Percentiles rank a stretch among this genome's conserved stretches.
Evolutionary conservation across 495 filamentous ascomycete genomes (phyloP).

Genomic region (Hyaloscypha bicolor): DNA sequence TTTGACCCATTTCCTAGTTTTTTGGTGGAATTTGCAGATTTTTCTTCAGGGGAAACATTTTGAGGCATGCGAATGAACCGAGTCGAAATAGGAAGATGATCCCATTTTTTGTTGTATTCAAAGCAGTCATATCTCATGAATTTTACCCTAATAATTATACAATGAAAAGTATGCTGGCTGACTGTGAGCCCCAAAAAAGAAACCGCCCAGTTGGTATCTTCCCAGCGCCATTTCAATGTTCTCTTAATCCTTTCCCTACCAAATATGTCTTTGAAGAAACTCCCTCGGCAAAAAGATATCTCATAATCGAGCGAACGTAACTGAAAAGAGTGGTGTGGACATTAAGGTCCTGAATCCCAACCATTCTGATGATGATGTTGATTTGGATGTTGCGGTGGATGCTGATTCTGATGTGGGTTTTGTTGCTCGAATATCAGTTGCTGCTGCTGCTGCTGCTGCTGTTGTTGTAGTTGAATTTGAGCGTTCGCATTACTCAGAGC

Average conservation of each 20-base stretch:
- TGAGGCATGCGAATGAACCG: neutral
- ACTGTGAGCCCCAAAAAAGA: neutral
- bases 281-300: too few relatives aligned
- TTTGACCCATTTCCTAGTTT: neutral
- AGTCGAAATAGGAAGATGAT: too few relatives aligned
- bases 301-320: neutral
- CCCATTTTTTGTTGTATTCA: neutral
- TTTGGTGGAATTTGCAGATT: neutral
- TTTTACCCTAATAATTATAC: slow-evolving; percentile 6
- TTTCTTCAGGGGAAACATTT: too few relatives aligned
- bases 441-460: slow-evolving; percentile 7
- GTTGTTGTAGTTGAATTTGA: neutral
- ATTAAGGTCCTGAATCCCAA: slow-evolving; percentile 15
- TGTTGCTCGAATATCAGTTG: slow-evolving; percentile 12
- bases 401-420: slow-evolving; percentile 7
- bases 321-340: neutral
- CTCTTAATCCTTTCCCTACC: neutral
- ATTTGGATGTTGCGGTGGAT: slow-evolving; percentile 7
- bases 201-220: neutral
- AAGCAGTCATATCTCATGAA: slow-evolving; percentile 10
- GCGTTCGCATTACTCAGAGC: slow-evolving; percentile 17
- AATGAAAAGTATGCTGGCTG: slow-evolving; percentile 6
- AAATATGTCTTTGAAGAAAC: neutral
- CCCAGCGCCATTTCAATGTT: neutral
- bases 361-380: slow-evolving; percentile 11